These are phyloP conservation scores for Amanita polypyramis DNA, from an alignment of 768 basidiomycete genomes.

Conservation along the genomic window DNA sequence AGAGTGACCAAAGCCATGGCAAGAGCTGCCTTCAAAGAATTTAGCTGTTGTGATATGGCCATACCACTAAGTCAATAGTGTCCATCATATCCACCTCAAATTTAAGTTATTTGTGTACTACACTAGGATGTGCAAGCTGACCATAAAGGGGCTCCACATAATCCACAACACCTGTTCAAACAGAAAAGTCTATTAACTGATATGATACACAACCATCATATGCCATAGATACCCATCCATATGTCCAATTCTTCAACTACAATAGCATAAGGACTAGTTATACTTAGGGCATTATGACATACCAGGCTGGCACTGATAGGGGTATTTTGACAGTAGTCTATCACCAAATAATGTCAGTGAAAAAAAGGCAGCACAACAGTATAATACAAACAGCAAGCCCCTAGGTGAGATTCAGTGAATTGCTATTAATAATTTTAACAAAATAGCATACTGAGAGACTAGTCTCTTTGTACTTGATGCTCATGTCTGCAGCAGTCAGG, in stretches of 20 bases:
- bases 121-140: too few species aligned
- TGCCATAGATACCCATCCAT: too few species aligned
- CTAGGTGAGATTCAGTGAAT: conserved; percentile 12
- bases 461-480: conserved; percentile 92
- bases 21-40: too few species aligned
- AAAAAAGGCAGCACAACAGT: not conserved
- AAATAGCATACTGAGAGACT: conserved; percentile 63
- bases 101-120: too few species aligned
- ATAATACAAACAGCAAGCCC: conserved; percentile 28
- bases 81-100: too few species aligned
- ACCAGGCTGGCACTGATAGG: conserved; percentile 77
- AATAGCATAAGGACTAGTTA: not conserved
- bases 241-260: not conserved
- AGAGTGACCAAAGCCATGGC: too few species aligned
- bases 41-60: too few species aligned
- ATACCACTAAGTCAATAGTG: too few species aligned
- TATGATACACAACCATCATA: too few species aligned
- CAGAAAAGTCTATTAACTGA: too few species aligned
- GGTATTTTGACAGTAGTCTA: conserved; percentile 78
- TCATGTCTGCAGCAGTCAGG: conserved; percentile 90
- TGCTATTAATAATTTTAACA: conserved; percentile 4
- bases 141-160: too few species aligned
- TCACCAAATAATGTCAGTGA: conserved; percentile 6
- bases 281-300: not conserved
- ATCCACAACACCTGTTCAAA: too few species aligned